Evolutionary conservation across 257 asterid genomes (phyloP).

Genomic region (Lycium barbarum): DNA sequence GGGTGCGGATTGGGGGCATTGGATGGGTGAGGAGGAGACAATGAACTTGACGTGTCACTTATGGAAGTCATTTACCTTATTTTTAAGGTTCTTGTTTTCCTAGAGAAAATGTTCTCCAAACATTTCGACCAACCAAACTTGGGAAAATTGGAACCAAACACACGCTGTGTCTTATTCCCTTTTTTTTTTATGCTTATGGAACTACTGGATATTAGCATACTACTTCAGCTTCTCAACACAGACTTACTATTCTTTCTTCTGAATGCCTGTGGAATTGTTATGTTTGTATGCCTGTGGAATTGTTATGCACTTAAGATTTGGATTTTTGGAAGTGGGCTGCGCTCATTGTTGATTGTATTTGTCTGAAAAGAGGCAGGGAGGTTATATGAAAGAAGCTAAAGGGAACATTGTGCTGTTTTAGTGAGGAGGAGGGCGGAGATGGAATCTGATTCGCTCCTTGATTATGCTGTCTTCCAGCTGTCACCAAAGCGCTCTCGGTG

Average conservation of each 20-base stretch:
- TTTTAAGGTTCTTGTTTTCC: too few species aligned
- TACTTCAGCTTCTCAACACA: background rate
- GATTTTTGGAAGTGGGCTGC: constrained; percentile 11
- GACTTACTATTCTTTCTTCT: background rate
- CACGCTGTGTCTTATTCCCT: background rate
- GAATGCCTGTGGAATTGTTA: too few species aligned
- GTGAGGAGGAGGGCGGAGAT: constrained; percentile 47
- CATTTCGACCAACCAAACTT: too few species aligned
- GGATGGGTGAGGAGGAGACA: too few species aligned
- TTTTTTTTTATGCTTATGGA: constrained; percentile 4
- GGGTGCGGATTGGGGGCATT: too few species aligned
- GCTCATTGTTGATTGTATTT: constrained; percentile 11
- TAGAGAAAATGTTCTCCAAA: too few species aligned
- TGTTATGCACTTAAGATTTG: background rate
- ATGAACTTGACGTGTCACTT: too few species aligned
- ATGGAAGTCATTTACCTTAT: too few species aligned
- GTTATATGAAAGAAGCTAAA: constrained; percentile 44
- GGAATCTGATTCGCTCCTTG: constrained; percentile 75
- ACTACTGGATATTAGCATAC: background rate
- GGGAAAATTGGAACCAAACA: too few species aligned
- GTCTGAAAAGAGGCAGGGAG: constrained; percentile 33
- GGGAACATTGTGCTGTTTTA: constrained; percentile 31
- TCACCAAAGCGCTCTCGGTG: constrained; percentile 85
- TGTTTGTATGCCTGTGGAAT: background rate
- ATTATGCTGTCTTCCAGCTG: constrained; percentile 88